Evolutionary conservation across 805 yeast species (phyloP).

Genomic region (Cyberlindnera misumaiensis): DNA sequence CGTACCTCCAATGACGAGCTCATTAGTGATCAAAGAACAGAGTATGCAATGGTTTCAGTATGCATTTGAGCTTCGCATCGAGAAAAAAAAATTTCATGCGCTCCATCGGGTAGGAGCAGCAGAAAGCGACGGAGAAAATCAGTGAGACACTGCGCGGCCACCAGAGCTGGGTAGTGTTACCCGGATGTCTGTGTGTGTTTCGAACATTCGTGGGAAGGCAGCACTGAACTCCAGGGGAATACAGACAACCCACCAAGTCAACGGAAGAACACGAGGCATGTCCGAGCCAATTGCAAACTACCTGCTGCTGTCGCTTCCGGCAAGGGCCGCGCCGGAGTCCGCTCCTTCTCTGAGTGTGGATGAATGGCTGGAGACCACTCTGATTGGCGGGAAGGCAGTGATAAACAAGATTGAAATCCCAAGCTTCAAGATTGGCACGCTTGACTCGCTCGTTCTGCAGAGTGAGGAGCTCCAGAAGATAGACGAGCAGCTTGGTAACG

Average conservation of each 20-base stretch:
- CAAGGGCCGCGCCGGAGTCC: slow-evolving; percentile 48
- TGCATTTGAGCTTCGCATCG: neutral
- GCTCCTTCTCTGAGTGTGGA: slow-evolving; percentile 32
- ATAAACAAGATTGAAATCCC: slow-evolving; percentile 61
- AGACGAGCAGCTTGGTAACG: slow-evolving; percentile 67
- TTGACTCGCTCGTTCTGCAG: slow-evolving; percentile 85
- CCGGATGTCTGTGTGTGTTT: no score
- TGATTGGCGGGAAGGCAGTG: slow-evolving; percentile 53
- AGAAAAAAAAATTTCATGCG: slow-evolving; percentile 3
- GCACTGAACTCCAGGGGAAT: no score
- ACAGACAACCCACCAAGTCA: no score
- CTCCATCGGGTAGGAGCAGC: slow-evolving; percentile 3
- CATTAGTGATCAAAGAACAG: slow-evolving; percentile 24
- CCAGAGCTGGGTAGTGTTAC: no score
- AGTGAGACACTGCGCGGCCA: no score
- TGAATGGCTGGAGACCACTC: slow-evolving; percentile 47
- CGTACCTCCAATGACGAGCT: slow-evolving; percentile 57
- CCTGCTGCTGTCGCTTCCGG: slow-evolving; percentile 50
- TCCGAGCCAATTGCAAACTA: slow-evolving; percentile 34
- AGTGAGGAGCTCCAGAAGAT: slow-evolving; percentile 82
- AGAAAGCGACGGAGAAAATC: neutral
- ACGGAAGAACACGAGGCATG: slow-evolving; percentile 13
- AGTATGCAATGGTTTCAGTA: no score
- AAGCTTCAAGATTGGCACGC: slow-evolving; percentile 86
- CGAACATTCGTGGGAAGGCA: no score